phyloP scores from a whole-genome alignment of 257 asterid species.

The Prunella vulgaris region DNA sequence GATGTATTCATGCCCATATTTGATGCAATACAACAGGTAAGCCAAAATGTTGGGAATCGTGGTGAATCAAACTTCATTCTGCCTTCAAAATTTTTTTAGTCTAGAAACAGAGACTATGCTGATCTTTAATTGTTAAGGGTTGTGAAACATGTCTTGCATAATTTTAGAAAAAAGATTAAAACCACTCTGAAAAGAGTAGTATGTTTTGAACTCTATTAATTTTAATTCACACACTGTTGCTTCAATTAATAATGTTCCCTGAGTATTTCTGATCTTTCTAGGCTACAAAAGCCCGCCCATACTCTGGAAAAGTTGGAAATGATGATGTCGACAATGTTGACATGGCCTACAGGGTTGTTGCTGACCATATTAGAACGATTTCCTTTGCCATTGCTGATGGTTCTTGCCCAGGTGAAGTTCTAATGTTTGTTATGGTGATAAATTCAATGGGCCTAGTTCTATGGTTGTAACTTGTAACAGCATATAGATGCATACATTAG shows the following conservation, averaged over 20 bases:
- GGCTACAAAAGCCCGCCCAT: constrained; percentile 79
- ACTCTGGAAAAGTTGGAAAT: constrained; percentile 81
- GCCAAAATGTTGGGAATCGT: background rate
- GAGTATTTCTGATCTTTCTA: constrained; percentile 29
- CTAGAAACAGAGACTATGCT: background rate
- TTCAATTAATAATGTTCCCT: constrained; percentile 16
- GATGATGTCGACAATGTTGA: constrained; percentile 84
- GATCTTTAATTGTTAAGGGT: background rate
- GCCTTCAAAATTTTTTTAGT: background rate
- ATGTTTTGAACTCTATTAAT: background rate
- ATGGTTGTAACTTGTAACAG: background rate
- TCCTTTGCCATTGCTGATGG: constrained; percentile 99
- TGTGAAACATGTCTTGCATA: constrained; percentile 1
- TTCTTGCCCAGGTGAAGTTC: constrained; percentile 74
- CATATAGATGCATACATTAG: background rate
- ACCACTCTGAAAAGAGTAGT: background rate
- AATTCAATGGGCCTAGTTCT: background rate
- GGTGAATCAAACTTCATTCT: background rate
- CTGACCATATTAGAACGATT: constrained; percentile 95
- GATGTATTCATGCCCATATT: constrained; percentile 86
- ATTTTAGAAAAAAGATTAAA: background rate
- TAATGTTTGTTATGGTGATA: constrained; percentile 11
- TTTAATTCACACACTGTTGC: background rate
- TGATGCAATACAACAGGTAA: constrained; percentile 80
- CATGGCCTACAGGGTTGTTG: constrained; percentile 99